Base-by-base conservation (phyloP, 2,329 filamentous ascomycete species). In the Teratosphaeria nubilosa region DNA sequence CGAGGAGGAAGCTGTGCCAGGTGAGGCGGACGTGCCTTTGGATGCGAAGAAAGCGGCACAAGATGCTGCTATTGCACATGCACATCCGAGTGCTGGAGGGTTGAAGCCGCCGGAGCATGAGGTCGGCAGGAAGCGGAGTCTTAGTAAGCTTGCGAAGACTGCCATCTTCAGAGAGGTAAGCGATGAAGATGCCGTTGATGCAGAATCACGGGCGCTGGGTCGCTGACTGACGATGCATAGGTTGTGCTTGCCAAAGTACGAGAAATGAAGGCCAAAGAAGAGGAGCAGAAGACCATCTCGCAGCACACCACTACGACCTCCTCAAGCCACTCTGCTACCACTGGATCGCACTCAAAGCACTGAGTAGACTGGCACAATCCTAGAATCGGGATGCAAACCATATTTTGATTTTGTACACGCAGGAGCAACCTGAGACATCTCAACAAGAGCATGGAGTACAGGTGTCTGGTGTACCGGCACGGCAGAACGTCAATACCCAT, bases 141-240 rank as follows among this genome's bases (percentile, higher is more conserved):
- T 86, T 61, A 80, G 80, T 68, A 82, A 79, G 62, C 72, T 82
- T 62, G 84, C 84, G 34, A 83, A 83, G 66, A 80, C 80, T 53
- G 82, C 90, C 62, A 95, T 97, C 68, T 96, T 97, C 83, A 84
- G 89, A 67, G 92, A 96, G 74, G 89, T 97, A 13, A 64, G 65
- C 57, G 54, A n/a, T 9, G 4, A 9, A 9, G 14, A 30, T 27
- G 31, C 31, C 5, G 1, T 30, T 4, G 27, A 53, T 53, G 22
- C 20, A 6, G n/a, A 27, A n/a, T 34, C 60, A 62, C 53, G 65
- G 41, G 31, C 56, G 24, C 27, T 55, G 41, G 22, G 32, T 51
- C 16, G 41, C n/a, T 22, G 10, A 48, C 20, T 20, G 16, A 20
- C n/a, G 20, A 20, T 20, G 5, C 9, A 13, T 48, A 71, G 69